Conservation (phyloP, 805 yeast species). For the Sugiyamaella smithiae region DNA sequence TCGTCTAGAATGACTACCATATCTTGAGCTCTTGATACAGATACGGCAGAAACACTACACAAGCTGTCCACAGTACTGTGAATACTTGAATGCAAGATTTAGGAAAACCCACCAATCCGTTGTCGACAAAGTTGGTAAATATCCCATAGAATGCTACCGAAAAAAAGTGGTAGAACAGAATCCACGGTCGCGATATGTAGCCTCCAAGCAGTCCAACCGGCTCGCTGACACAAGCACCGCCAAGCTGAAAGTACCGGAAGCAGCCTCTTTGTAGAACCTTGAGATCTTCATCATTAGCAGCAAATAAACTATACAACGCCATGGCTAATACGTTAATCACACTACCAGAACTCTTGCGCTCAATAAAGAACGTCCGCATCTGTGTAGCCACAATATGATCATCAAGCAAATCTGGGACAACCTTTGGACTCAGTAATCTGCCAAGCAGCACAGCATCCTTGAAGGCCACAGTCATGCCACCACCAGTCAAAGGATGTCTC, state of each 20-base stretch:
- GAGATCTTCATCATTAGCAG: constrained; percentile 69
- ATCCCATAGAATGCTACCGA: constrained; percentile 86
- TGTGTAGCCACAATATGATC: constrained; percentile 54
- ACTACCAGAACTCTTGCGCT: constrained; percentile 73
- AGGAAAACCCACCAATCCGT: constrained; percentile 68
- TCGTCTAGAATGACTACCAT: constrained; percentile 15
- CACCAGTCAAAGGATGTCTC: constrained; percentile 98
- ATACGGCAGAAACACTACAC: constrained; percentile 76
- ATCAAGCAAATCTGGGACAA: constrained; percentile 56
- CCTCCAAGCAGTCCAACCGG: constrained; percentile 88
- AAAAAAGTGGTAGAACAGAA: constrained; percentile 81
- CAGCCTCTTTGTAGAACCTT: constrained; percentile 81
- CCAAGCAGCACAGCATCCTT: constrained; percentile 76
- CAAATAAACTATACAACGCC: constrained; percentile 85
- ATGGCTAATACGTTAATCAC: constrained; percentile 88
- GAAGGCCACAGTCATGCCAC: constrained; percentile 98
- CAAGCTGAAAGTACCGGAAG: constrained; percentile 76
- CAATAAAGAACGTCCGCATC: constrained; percentile 65
- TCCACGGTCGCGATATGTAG: constrained; percentile 67
- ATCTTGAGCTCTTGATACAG: constrained; percentile 38
- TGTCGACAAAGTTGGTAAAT: constrained; percentile 58
- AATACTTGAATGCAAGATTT: constrained; percentile 67
- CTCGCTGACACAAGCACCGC: constrained; percentile 73
- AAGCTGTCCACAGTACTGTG: constrained; percentile 68
- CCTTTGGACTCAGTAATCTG: constrained; percentile 53